A percentile compares a stretch with the other conserved stretches of the same genome.
Conservation (phyloP, 2,329 filamentous ascomycete species). For the Fusarium dlaminii region DNA sequence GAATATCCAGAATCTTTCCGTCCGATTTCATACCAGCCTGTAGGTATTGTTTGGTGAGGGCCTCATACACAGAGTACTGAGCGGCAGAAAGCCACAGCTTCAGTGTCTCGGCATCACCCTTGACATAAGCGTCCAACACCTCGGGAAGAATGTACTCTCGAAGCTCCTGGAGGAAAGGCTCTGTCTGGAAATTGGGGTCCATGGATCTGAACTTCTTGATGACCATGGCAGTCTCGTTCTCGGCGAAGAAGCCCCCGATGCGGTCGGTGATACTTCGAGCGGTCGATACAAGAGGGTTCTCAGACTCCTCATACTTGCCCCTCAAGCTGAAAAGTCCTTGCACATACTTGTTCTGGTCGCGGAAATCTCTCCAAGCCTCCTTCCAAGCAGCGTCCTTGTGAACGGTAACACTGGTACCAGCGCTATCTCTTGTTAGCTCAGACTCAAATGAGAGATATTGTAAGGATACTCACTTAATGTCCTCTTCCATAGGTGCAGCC, state of each 20-base stretch:
- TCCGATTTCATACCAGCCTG: conserved; percentile 93
- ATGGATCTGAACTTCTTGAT: conserved; percentile 98
- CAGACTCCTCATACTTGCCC: conserved; percentile 91
- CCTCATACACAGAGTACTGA: conserved; percentile 95
- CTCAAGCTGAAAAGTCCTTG: conserved; percentile 89
- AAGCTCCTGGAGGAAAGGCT: conserved; percentile 93
- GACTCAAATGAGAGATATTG: not conserved
- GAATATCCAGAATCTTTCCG: conserved; percentile 92
- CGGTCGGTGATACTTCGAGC: conserved; percentile 94
- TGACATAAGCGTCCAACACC: conserved; percentile 97
- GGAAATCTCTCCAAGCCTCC: conserved; percentile 97
- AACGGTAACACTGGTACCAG: conserved; percentile 91
- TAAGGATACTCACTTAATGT: conserved; percentile 82
- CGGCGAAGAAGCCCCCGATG: conserved; percentile 94
- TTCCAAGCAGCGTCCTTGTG: conserved; percentile 99
- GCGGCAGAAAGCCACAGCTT: conserved; percentile 97
- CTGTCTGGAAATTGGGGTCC: conserved; percentile 93
- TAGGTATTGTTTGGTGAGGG: conserved; percentile 96
- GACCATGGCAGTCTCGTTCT: conserved; percentile 97
- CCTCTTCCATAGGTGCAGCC: conserved; percentile 75
- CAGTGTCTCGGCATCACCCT: conserved; percentile 89
- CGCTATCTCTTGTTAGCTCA: conserved; percentile 64
- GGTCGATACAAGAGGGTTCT: conserved; percentile 93
- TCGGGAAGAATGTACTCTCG: conserved; percentile 98
- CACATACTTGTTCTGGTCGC: conserved; percentile 86